Evolutionary conservation across 345 rosid species (phyloP), one percentile per base, ranked within the genome.

Genomic region (Salix arbutifolia): DNA sequence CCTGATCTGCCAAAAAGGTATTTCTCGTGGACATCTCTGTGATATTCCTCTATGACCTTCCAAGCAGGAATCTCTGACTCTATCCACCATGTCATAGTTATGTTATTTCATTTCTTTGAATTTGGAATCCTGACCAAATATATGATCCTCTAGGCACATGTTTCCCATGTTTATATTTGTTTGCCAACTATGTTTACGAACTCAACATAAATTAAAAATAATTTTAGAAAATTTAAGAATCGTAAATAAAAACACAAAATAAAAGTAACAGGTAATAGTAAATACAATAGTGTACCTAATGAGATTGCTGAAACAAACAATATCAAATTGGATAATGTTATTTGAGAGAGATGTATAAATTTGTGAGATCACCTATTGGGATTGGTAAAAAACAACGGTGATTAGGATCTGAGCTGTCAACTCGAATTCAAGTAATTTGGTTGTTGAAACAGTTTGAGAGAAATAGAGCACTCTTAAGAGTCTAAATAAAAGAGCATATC

Each of bases 1-100:
- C 92, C 98, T n/a, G 91, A 91, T 85, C 91, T 96, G 48, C 98
- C 99, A 42, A 96, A 96, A 84, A 88, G 99, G 99, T 93, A 81
- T 64, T 46, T 78, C 76, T 28, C 67, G 42, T 8, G 3, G 31
- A 30, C 17, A 31, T 35, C n/a, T 48, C 12, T 56, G 21, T 42
- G 64, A 23, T 48, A 25, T 70, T 70, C 25, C 33, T 35, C n/a
- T n/a, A 37, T 58, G 62, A n/a, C 28, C 62, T 58, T 58, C 5
- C 25, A 58, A 58, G 25, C 12, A 12, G 62, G 14, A n/a, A 58
- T 58, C 62, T 9, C 16, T n/a, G 62, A 10, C 65, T 19, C 4
- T 74, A 58, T 58, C 62, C 11, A 40, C 42, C 58, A 42, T 46
- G 37, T 31, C 6, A 60, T 25, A 31, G 65, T 73, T 33, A 31